These are phyloP conservation scores for Ceratocystis cubensis DNA, from an alignment of 2,329 filamentous ascomycete genomes.

Conservation along the genomic window DNA sequence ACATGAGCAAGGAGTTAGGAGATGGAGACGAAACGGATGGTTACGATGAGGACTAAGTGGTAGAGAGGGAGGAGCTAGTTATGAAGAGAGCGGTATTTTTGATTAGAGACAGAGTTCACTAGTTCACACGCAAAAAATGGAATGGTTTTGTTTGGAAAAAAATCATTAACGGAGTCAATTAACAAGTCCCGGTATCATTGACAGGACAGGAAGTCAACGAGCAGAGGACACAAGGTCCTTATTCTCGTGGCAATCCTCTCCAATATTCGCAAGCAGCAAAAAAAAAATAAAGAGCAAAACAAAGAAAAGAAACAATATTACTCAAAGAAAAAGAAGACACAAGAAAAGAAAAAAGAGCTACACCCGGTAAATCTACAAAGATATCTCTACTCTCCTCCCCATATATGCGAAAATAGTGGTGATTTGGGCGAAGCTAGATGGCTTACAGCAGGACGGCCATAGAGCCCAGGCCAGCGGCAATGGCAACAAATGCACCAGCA, in stretches of 20 bases:
- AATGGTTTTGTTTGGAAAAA: neutral
- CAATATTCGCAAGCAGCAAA: neutral
- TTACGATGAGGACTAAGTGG: constrained; percentile 13
- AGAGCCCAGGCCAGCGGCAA: constrained; percentile 10
- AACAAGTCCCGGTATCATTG: constrained; percentile 6
- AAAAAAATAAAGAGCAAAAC: neutral
- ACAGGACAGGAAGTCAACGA: constrained; percentile 7
- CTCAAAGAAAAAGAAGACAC: constrained; percentile 6
- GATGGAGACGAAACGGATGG: constrained; percentile 8
- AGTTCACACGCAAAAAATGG: neutral
- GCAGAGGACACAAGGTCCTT: constrained; percentile 1
- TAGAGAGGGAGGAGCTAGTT: neutral
- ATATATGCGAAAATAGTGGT: constrained; percentile 2
- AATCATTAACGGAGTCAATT: constrained; percentile 9
- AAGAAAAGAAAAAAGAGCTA: constrained; percentile 7
- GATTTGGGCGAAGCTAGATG: too few relatives aligned
- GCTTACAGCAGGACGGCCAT: constrained; percentile 17
- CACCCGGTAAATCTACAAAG: constrained; percentile 10
- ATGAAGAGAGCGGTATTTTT: constrained; percentile 19
- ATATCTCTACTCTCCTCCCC: neutral
- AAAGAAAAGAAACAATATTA: constrained; percentile 16
- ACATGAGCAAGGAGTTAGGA: constrained; percentile 46
- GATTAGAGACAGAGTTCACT: neutral
- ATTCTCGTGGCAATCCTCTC: neutral
- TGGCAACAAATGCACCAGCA: constrained; percentile 12